Percentiles rank a stretch among this genome's conserved stretches.
phyloP scores from a whole-genome alignment of 345 rosid species.

The Acer saccharum region DNA sequence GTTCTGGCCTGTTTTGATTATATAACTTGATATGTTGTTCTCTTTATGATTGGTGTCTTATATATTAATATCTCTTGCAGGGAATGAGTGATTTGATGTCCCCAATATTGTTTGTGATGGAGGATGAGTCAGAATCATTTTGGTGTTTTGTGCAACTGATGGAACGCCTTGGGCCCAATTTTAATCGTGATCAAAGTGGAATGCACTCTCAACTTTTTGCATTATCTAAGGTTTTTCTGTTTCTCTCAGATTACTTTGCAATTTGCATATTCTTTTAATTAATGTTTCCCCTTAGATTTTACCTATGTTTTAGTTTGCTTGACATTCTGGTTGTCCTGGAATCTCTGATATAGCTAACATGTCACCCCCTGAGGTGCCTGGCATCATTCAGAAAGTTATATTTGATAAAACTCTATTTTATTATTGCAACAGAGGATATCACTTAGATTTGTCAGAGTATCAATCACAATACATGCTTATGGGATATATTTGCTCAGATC shows the following conservation, averaged over 20 bases:
- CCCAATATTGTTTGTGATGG: conserved; percentile 87
- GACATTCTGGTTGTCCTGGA: background rate
- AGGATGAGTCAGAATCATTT: conserved; percentile 88
- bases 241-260: background rate
- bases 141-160: conserved; percentile 96
- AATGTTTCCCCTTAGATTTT: background rate
- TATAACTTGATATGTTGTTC: background rate
- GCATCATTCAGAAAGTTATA: background rate
- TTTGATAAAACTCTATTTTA: background rate
- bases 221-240: conserved; percentile 72
- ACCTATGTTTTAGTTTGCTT: background rate
- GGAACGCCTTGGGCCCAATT: conserved; percentile 99
- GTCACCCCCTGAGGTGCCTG: background rate
- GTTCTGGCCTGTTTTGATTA: background rate
- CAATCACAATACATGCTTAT: background rate
- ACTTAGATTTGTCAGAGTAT: background rate
- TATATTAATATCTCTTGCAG: conserved; percentile 38
- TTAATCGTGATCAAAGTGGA: conserved; percentile 96
- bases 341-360: background rate
- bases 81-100: conserved; percentile 98
- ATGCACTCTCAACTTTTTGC: conserved; percentile 99
- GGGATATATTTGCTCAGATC: background rate
- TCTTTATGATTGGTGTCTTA: background rate
- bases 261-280: background rate
- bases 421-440: background rate